Conservation (phyloP, 345 rosid species). For the Populus nigra region DNA sequence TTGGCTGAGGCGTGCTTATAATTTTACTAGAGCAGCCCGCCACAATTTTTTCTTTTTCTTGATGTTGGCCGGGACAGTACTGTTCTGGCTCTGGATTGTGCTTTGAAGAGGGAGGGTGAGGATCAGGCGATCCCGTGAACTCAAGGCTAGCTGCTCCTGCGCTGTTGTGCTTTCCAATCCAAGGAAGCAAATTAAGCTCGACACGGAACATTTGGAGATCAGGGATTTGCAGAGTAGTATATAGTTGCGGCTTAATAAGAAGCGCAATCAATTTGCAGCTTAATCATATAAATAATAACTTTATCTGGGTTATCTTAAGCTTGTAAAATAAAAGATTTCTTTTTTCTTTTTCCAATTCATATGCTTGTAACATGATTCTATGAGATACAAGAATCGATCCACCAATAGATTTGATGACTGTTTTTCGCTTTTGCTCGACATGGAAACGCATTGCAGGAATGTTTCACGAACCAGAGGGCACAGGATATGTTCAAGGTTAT, state of each 20-base stretch:
- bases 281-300: neutral
- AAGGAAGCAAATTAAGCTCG: neutral
- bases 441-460: too few species aligned
- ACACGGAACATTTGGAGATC: neutral
- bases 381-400: too few species aligned
- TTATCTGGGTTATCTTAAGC: neutral
- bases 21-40: constrained; percentile 28
- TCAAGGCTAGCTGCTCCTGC: neutral
- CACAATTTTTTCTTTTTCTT: neutral
- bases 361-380: constrained; percentile 18
- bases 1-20: constrained; percentile 28
- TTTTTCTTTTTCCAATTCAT: neutral
- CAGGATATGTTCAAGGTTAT: too few species aligned
- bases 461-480: too few species aligned
- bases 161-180: neutral
- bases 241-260: neutral
- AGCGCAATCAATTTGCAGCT: neutral
- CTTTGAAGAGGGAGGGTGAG: neutral
- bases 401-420: too few species aligned
- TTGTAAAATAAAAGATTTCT: constrained; percentile 5
- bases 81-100: neutral
- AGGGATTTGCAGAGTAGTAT: neutral
- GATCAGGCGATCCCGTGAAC: neutral
- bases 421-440: too few species aligned
- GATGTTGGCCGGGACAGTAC: neutral